A percentile compares a stretch with the other conserved stretches of the same genome.
These are phyloP conservation scores for Teratosphaeria zuluensis DNA, from an alignment of 2,329 filamentous ascomycete species.

Conservation along the genomic window DNA sequence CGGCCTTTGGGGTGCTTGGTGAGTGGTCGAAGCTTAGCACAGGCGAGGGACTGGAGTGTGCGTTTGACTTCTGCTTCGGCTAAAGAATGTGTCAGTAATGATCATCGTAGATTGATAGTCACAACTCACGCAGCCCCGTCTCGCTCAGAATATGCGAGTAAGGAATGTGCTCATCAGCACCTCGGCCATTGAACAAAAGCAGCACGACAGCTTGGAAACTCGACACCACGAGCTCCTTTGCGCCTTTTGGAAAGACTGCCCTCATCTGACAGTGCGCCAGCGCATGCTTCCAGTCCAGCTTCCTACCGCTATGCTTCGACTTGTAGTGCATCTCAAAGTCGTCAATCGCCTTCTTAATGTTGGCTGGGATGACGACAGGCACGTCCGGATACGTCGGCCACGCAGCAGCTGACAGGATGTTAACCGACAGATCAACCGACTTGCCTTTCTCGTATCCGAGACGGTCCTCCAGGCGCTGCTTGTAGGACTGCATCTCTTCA, in stretches of 20 bases:
- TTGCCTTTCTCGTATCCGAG: slow-evolving; percentile 34
- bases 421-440: slow-evolving; percentile 70
- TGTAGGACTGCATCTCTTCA: slow-evolving; percentile 89
- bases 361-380: slow-evolving; percentile 61
- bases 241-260: slow-evolving; percentile 66
- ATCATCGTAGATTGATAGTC: not conserved
- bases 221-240: slow-evolving; percentile 82
- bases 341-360: slow-evolving; percentile 66
- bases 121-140: slow-evolving; percentile 57
- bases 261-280: slow-evolving; percentile 84
- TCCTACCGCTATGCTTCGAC: slow-evolving; percentile 77
- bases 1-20: slow-evolving; percentile 70
- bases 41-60: slow-evolving; percentile 90
- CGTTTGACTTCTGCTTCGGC: slow-evolving; percentile 70
- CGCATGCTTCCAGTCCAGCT: slow-evolving; percentile 83
- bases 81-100: slow-evolving; percentile 27
- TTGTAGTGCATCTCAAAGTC: slow-evolving; percentile 82
- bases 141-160: slow-evolving; percentile 67
- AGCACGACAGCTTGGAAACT: slow-evolving; percentile 88
- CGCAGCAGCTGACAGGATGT: slow-evolving; percentile 77
- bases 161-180: slow-evolving; percentile 52
- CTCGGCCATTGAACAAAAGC: slow-evolving; percentile 73
- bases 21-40: slow-evolving; percentile 76
- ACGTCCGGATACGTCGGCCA: slow-evolving; percentile 89
- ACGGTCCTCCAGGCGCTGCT: slow-evolving; percentile 53